These are phyloP conservation scores for Pleurotus citrinopileatus DNA, from an alignment of 768 basidiomycete species.

Conservation along the genomic window DNA sequence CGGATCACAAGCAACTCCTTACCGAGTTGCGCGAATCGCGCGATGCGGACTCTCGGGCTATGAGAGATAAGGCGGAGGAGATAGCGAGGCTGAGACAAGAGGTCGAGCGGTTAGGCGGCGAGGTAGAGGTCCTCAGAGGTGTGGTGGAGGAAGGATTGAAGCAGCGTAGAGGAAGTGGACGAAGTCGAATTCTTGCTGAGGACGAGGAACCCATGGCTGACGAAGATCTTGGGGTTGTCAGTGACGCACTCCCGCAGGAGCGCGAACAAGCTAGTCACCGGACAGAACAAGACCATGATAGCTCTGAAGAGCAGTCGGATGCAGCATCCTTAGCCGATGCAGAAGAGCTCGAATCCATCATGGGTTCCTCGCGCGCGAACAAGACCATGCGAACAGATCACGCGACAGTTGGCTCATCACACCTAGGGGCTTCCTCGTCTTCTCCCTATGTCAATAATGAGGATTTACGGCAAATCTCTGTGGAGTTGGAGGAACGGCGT, in stretches of 20 bases:
- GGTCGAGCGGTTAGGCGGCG: conserved; percentile 77
- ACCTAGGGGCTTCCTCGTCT: not conserved
- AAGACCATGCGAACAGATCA: conserved; percentile 50
- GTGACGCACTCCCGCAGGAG: conserved; percentile 1
- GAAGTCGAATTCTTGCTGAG: conserved; percentile 16
- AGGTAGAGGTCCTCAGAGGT: conserved; percentile 83
- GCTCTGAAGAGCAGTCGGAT: not conserved
- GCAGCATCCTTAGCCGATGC: not conserved
- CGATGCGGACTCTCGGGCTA: conserved; percentile 55
- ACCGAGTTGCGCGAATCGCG: conserved; percentile 60
- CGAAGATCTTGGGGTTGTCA: conserved; percentile 16
- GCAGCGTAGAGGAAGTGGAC: conserved; percentile 36
- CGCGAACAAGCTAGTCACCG: conserved; percentile 13
- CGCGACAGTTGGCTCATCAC: conserved; percentile 32
- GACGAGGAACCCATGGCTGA: conserved; percentile 26
- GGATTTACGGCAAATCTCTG: conserved; percentile 61
- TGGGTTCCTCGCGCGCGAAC: not conserved
- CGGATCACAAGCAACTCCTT: conserved; percentile 71
- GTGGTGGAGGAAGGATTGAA: conserved; percentile 86
- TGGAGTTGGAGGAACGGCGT: conserved; percentile 65
- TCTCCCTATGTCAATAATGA: conserved; percentile 49
- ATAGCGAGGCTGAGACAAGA: conserved; percentile 68
- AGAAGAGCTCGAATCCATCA: not conserved
- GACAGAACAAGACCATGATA: conserved; percentile 12
- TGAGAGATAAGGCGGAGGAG: conserved; percentile 62